Conservation (phyloP, 1,284 basidiomycete genomes). For the Cutaneotrichosporon arboriforme region DNA sequence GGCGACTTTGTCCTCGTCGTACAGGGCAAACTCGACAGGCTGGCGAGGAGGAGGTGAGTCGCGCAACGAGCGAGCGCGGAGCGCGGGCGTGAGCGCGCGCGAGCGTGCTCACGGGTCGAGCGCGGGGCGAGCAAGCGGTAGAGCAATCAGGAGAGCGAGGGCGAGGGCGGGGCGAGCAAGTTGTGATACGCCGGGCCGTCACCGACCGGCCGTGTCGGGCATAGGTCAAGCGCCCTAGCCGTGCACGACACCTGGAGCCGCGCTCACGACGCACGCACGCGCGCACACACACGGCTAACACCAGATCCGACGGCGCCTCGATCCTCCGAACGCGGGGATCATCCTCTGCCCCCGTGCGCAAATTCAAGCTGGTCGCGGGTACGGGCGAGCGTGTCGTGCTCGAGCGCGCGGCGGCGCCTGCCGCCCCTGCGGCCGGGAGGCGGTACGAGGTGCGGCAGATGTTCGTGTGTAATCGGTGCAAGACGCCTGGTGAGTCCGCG, state of each 20-base stretch:
- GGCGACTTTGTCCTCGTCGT: constrained; percentile 48
- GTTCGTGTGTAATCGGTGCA: constrained; percentile 43
- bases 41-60: constrained; percentile 41
- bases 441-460: constrained; percentile 42
- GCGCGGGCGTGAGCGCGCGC: background rate
- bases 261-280: too few relatives aligned
- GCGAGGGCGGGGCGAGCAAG: too few relatives aligned
- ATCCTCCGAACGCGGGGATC: constrained; percentile 40
- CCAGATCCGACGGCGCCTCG: constrained; percentile 41
- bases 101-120: too few relatives aligned
- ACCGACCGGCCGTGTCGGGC: too few relatives aligned
- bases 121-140: too few relatives aligned
- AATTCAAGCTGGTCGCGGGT: constrained; percentile 48
- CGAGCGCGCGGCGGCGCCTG: constrained; percentile 30
- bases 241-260: too few relatives aligned
- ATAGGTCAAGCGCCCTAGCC: too few relatives aligned
- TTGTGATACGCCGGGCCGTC: too few relatives aligned
- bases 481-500: constrained; percentile 34
- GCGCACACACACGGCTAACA: too few relatives aligned
- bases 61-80: background rate
- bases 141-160: too few relatives aligned
- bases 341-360: constrained; percentile 31
- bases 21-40: constrained; percentile 43
- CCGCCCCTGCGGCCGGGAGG: too few relatives aligned
- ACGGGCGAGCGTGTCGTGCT: constrained; percentile 40